Evolutionary conservation across 1,139 yeast genomes (phyloP), one percentile per base, ranked within the genome.

Genomic region (Protomyces arabidopsidicola): DNA sequence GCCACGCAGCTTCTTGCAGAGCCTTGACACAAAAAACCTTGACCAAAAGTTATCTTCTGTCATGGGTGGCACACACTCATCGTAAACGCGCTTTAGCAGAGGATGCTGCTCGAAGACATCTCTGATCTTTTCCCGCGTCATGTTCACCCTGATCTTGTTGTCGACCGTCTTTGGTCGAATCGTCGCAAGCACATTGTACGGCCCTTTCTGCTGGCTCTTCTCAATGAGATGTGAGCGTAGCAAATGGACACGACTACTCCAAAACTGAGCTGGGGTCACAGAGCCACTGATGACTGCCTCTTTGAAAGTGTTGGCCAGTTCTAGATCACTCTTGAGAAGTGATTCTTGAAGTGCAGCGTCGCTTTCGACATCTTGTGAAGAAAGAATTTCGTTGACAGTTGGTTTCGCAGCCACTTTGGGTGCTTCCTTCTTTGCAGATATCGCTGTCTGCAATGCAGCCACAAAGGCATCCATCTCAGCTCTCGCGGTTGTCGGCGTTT

Each of bases 11-110:
- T 93, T 83, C 70, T 97, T 81, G 72, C 91, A 93, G 66, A 93
- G 76, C 70, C 90, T 86, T 1, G 97, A 90, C 70, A 89, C 86
- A 78, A 93, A 93, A 72, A 93, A 95, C 67, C 98, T 79, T n/a
- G 96, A 88, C 98, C 99, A 93, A 70, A 93, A 93, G 71, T 88
- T 96, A 45, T 95, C 93, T 73, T 91, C 98, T 60, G 83, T 81
- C 67, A 93, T 81, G 68, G 86, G 86, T 0, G 98, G 98, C 1
- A 95, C 98, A 67, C 86, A 84, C 67, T 93, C 98, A 67, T 84
- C 84, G 72, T 87, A 93, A 0, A 98, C 98, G 68, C 83, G 85
- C 66, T 88, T 84, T n/a, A 93, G 95, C 45, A 91, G 83, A 0
- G 98, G 98, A 72, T 93, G 93, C 66, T 95, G 96, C 61, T 87